phyloP scores from a whole-genome alignment of 139 green algal genomes.

The Chlamydomonas schloesseri region DNA sequence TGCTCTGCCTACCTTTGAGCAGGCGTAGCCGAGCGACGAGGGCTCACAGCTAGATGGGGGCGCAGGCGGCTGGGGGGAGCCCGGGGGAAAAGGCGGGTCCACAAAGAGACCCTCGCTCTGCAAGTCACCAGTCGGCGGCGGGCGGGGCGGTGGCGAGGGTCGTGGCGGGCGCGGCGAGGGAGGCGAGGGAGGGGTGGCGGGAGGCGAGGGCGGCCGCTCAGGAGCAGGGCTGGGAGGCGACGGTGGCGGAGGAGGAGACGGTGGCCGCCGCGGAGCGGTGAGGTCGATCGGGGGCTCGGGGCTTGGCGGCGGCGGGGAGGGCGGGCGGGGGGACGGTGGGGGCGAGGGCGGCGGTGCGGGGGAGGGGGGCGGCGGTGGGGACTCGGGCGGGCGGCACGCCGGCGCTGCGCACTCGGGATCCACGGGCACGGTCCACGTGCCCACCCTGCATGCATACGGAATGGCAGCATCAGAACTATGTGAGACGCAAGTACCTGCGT shows the following conservation, averaged over 20 bases:
- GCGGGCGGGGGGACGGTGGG: background rate
- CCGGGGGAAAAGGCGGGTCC: background rate
- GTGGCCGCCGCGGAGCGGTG: background rate
- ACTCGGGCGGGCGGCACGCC: background rate
- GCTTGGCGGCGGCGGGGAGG: background rate
- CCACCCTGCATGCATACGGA: background rate
- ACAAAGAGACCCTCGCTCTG: background rate
- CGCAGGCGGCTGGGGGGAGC: background rate
- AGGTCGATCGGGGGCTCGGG: background rate
- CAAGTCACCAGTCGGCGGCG: background rate
- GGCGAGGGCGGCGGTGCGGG: background rate
- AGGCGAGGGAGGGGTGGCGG: background rate
- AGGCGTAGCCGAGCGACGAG: background rate
- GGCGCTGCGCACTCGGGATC: conserved; percentile 12
- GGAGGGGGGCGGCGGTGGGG: background rate
- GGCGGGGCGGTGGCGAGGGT: background rate
- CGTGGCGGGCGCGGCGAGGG: background rate
- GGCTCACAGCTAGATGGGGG: background rate
- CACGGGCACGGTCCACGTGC: background rate
- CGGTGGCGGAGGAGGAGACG: background rate
- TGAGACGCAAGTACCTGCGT: no score
- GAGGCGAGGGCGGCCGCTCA: background rate
- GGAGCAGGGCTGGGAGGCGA: background rate
- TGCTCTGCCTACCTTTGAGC: background rate
- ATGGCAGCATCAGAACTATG: no score